Base-by-base conservation (phyloP, 306 rosid genomes). In the Malus sieversii region DNA sequence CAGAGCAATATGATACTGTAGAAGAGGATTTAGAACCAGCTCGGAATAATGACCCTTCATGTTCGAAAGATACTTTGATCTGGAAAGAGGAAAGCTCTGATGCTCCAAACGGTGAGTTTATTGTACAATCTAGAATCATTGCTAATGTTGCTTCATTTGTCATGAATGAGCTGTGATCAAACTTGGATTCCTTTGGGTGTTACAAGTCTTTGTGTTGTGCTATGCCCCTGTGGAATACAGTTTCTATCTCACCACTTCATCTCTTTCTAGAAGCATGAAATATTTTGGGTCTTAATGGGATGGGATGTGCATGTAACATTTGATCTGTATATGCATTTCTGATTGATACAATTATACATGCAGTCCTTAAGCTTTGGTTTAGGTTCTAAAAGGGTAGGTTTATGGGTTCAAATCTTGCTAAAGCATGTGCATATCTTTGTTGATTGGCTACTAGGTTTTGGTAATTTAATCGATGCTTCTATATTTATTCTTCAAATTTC, bases 41-140 rank as follows among this genome's bases (percentile, higher is more conserved):
- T 77, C 66, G 65, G 71, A 77, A 78, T 61, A 76, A 66, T 35
- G 81, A 75, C 66, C 72, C 84, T 66, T 82, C 84, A 44, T 81
- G 80, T 80, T 84, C 87, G 53, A 67, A 77, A 38, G 67, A 46
- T 68, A 44, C 88, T 55, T 87, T 66, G 75, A 80, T 68, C 52
- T 89, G 93, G 99, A 89, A 83, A 72, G 90, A 80, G 76, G 96
- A 92, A 82, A 77, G 87, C 72, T 66, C 61, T 75, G 96, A 88
- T 82, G 98, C 96, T 67, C 98, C 98, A 44, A 82, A 86, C 75
- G 69, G 99, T 95, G 88, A 80, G 97, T 90, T 83, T 83, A 65
- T 61, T 63, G 55, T 76, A 38, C n/a, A 57, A 4, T 80, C 55
- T 63, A 77, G 77, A 48, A 65, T 27, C 44, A 63, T 68, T 51